phyloP scores from a whole-genome alignment of 768 basidiomycete species.

The Hydnum rufescens region DNA sequence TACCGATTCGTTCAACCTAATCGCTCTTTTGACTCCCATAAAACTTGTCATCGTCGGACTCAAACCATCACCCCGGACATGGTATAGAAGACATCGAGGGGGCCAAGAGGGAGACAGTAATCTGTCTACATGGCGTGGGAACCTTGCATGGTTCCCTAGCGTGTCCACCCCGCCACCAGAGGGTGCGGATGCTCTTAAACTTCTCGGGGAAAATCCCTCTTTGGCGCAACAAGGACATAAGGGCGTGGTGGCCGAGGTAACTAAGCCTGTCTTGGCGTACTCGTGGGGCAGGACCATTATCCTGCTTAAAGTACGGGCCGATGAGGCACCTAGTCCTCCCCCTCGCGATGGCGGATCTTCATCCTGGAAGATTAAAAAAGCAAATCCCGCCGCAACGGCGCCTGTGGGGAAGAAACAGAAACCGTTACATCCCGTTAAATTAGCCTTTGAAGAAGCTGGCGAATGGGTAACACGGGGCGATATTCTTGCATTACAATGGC shows the following conservation, averaged over 20 bases:
- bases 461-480: slow-evolving; percentile 41
- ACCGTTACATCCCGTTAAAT: slow-evolving; percentile 46
- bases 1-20: slow-evolving; percentile 59
- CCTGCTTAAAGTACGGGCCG: slow-evolving; percentile 45
- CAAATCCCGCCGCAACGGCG: slow-evolving; percentile 37
- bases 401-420: no score
- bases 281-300: slow-evolving; percentile 60
- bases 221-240: slow-evolving; percentile 9
- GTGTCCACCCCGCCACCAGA: slow-evolving; percentile 13
- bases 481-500: slow-evolving; percentile 67
- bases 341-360: slow-evolving; percentile 13
- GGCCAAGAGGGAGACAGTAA: slow-evolving; percentile 22
- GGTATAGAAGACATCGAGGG: slow-evolving; percentile 56
- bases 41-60: slow-evolving; percentile 88
- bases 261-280: slow-evolving; percentile 54
- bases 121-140: slow-evolving; percentile 35
- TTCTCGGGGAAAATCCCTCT: slow-evolving; percentile 13
- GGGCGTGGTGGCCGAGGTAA: slow-evolving; percentile 7
- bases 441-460: slow-evolving; percentile 40
- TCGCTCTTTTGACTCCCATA: slow-evolving; percentile 71
- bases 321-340: neutral
- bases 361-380: slow-evolving; percentile 23
- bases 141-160: slow-evolving; percentile 71
- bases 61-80: slow-evolving; percentile 80
- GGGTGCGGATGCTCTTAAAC: slow-evolving; percentile 1